Evolutionary conservation across 495 filamentous ascomycete species (phyloP).

Genomic region (Lasiosphaeriaceae sp.): DNA sequence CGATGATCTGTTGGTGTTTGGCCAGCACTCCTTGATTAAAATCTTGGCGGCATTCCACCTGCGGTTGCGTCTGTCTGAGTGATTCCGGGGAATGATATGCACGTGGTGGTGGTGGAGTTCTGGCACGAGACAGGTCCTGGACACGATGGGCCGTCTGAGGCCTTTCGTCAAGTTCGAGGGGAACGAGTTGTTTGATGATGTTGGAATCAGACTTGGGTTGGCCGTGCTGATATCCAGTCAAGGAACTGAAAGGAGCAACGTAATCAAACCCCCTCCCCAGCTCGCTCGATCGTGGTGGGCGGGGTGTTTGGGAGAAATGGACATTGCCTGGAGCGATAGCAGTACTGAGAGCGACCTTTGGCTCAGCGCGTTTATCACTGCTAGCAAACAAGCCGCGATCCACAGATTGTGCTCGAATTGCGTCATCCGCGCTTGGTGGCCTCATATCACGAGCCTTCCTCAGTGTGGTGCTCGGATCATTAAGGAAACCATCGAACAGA

Average conservation of each 20-base stretch:
- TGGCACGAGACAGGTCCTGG: conserved; percentile 28
- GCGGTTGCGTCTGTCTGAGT: conserved; percentile 25
- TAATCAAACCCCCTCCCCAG: conserved; percentile 13
- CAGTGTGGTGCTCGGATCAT: conserved; percentile 35
- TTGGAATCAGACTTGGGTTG: conserved; percentile 45
- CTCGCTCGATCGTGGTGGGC: conserved; percentile 31
- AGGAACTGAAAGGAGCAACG: conserved; percentile 29
- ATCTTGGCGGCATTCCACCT: conserved; percentile 17
- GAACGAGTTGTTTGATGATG: conserved; percentile 35
- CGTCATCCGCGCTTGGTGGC: conserved; percentile 38
- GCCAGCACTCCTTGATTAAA: conserved; percentile 15
- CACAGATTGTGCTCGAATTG: conserved; percentile 48
- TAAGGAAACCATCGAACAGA: conserved; percentile 39
- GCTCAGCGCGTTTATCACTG: conserved; percentile 59
- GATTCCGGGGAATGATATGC: conserved; percentile 29
- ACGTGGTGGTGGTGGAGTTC: conserved; percentile 16
- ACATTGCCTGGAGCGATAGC: conserved; percentile 61
- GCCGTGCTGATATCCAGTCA: conserved; percentile 35
- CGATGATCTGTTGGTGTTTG: conserved; percentile 14
- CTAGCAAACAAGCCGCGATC: conserved; percentile 53
- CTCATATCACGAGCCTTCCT: conserved; percentile 47
- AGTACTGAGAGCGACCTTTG: conserved; percentile 58
- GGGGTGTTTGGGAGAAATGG: conserved; percentile 44
- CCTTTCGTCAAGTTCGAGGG: conserved; percentile 31
- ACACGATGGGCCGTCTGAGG: conserved; percentile 40